These are phyloP conservation scores for Cynanchum wilfordii DNA, from an alignment of 257 asterid genomes.

Conservation along the genomic window DNA sequence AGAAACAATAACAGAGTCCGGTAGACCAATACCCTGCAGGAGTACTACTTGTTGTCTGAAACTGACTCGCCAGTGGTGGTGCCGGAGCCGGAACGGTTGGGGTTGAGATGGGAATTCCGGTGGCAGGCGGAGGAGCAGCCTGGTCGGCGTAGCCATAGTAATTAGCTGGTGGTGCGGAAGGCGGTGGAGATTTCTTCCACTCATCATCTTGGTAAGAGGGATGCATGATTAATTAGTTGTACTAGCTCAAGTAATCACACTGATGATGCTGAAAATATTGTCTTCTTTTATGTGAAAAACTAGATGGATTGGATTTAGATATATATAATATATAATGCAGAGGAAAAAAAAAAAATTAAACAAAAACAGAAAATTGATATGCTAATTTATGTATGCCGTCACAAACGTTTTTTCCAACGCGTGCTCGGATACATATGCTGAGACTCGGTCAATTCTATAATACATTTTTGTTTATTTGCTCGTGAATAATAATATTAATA, in stretches of 20 bases:
- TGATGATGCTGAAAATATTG: neutral
- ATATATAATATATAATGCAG: neutral
- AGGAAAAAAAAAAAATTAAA: no score
- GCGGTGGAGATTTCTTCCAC: constrained; percentile 9
- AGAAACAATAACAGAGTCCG: constrained; percentile 12
- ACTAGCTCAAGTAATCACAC: neutral
- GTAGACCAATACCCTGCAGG: constrained; percentile 12
- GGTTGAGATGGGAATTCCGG: constrained; percentile 15
- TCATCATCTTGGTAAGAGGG: constrained; percentile 7
- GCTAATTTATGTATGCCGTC: no score
- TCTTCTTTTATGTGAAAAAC: neutral
- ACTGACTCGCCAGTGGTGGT: neutral
- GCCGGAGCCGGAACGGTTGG: neutral
- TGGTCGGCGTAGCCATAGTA: neutral
- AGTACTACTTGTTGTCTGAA: neutral
- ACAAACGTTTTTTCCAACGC: neutral
- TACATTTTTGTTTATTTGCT: no score
- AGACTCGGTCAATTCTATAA: neutral
- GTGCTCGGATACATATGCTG: neutral
- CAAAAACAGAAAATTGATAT: neutral
- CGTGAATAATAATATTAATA: no score
- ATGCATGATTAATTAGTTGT: constrained; percentile 8
- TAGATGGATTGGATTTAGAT: neutral
- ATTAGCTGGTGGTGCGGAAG: constrained; percentile 18
- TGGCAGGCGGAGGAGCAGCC: constrained; percentile 5